Percentiles rank a stretch among this genome's conserved stretches.
Conservation (phyloP, 2,329 filamentous ascomycete species). For the Pseudocercospora eumusae region DNA sequence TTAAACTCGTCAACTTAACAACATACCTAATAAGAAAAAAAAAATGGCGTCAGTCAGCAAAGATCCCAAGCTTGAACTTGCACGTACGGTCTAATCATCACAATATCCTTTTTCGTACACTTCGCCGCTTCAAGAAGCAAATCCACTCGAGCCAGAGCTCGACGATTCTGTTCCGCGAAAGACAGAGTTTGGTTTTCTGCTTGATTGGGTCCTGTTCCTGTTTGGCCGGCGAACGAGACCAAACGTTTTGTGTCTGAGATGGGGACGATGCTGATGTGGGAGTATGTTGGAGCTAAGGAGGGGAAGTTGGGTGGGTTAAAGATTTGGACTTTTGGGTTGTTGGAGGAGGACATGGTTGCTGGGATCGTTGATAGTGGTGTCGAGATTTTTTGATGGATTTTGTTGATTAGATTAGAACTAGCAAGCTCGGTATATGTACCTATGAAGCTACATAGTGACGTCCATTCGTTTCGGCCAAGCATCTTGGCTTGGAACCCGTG, state of each 20-base stretch:
- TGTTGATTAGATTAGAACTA: no score
- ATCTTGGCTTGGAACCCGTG: no score
- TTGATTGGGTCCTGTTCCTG: constrained; percentile 15
- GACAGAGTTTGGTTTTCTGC: constrained; percentile 12
- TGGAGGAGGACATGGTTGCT: background rate
- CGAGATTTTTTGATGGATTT: no score
- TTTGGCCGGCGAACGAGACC: constrained; percentile 30
- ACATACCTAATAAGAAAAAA: no score
- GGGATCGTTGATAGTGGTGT: background rate
- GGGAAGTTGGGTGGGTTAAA: constrained; percentile 24
- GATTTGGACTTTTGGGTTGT: constrained; percentile 14
- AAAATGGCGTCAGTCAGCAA: no score
- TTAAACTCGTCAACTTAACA: constrained; percentile 20
- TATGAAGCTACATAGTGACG: no score
- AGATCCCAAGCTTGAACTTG: no score
- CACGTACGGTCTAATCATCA: constrained; percentile 25
- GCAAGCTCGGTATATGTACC: no score
- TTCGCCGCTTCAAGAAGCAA: constrained; percentile 23
- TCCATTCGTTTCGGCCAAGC: no score
- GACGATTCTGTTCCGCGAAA: constrained; percentile 22
- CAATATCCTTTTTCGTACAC: constrained; percentile 24
- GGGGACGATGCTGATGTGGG: constrained; percentile 24
- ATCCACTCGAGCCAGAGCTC: constrained; percentile 25
- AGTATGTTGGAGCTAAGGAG: constrained; percentile 20
- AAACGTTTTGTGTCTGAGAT: constrained; percentile 25